Percentiles rank a stretch among this genome's conserved stretches.
Evolutionary conservation across 148 eudicot species (phyloP).

Genomic region (Vaccinium darrowii): DNA sequence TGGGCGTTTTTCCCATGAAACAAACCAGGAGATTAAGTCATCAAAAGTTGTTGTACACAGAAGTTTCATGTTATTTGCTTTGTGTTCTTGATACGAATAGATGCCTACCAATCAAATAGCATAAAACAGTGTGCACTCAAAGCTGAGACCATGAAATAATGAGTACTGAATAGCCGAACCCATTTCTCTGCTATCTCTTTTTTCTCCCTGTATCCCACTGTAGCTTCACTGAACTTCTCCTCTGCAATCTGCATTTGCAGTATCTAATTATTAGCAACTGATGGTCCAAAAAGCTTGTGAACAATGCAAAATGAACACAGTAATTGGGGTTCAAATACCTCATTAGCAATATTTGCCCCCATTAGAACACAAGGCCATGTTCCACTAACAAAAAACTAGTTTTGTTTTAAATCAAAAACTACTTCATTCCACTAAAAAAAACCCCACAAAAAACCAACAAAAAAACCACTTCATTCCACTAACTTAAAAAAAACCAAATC

Average conservation of each 20-base stretch:
- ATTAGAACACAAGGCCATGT: slow-evolving; percentile 90
- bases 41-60: not conserved
- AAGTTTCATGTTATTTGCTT: not conserved
- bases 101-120: not conserved
- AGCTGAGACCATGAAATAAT: slow-evolving; percentile 76
- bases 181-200: slow-evolving; percentile 79
- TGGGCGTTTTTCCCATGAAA: not conserved
- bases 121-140: slow-evolving; percentile 43
- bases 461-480: too few species aligned
- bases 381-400: too few species aligned
- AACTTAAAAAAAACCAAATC: too few species aligned
- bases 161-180: slow-evolving; percentile 75
- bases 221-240: slow-evolving; percentile 95
- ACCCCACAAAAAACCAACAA: too few species aligned
- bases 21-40: not conserved
- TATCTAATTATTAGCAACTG: not conserved
- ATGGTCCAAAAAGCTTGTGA: not conserved
- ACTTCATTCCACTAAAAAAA: too few species aligned
- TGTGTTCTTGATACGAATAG: not conserved
- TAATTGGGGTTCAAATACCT: slow-evolving; percentile 40
- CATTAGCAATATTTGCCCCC: slow-evolving; percentile 97
- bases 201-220: slow-evolving; percentile 68
- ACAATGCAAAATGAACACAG: not conserved
- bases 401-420: too few species aligned
- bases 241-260: slow-evolving; percentile 67